Evolutionary conservation across 768 basidiomycete genomes (phyloP), one percentile per base, ranked within the genome.

Genomic region (Panellus pusillus): DNA sequence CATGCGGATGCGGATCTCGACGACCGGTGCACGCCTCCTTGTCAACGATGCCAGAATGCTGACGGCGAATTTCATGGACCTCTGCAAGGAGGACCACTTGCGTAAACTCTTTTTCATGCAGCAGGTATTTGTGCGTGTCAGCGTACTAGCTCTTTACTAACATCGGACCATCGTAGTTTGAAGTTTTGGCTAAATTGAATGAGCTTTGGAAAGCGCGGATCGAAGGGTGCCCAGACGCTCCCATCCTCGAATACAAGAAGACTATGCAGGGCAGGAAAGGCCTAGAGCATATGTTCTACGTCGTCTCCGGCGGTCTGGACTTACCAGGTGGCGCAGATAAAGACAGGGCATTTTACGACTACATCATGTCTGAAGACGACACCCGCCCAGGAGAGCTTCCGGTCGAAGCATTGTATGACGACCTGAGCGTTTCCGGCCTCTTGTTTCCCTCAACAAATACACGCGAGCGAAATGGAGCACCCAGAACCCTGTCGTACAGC

Each of bases 101-200:
- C 70, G 78, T n/a, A 80, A 79, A 57, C 63, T 81, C 3, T 78
- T 81, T 58, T 79, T 76, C 58, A 79, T 80, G 74, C 77, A 78
- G 61, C 77, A 80, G 70, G 79, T 78, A 47, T 13, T 68, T 64
- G 9, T 15, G 18, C 13, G 35, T 44, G 44, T 40, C 11, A 38
- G 19, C 24, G 24, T 29, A 14, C 13, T 19, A 18, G 17, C 39
- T 15, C 14, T 41, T 14, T 18, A 18, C 29, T 29, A 13, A 11
- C 35, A 29, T 9, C 39, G 44, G 27, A 49, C 38, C 28, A 19
- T 55, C 20, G 9, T 49, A 80, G 79, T 80, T 81, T 51, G 79
- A 81, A 60, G 75, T 79, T 1, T 62, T 80, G 1, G 63, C 75
- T 0, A 76, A 71, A 51, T 67, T 81, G 14, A 70, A 66, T 11